Evolutionary conservation across 805 yeast species (phyloP).

Genomic region (Candida yuanshanica): DNA sequence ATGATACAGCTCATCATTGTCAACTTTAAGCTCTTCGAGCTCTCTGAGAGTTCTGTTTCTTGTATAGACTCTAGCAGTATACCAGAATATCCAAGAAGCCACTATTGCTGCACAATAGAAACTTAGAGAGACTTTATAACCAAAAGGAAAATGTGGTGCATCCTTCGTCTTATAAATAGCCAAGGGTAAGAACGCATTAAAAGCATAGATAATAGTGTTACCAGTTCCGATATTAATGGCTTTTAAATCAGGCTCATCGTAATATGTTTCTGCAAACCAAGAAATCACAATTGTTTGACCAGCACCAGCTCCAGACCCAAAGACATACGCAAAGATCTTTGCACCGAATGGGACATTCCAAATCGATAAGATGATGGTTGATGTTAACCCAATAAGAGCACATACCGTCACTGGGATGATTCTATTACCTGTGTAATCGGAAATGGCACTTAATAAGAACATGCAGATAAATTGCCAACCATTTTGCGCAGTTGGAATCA

Average conservation of each 20-base stretch:
- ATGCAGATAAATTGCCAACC: conserved; percentile 2
- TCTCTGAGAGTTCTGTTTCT: not conserved
- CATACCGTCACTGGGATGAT: not conserved
- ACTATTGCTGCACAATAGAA: conserved; percentile 1
- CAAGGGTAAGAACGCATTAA: conserved; percentile 5
- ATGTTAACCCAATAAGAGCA: not conserved
- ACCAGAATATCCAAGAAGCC: conserved; percentile 5
- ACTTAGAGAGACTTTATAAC: conserved; percentile 3
- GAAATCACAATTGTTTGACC: conserved; percentile 4
- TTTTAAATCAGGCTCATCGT: conserved; percentile 5
- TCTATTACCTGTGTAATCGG: conserved; percentile 1
- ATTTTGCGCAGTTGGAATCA: conserved; percentile 6
- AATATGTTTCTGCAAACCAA: conserved; percentile 6
- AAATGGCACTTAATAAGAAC: conserved; percentile 1
- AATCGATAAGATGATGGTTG: conserved; percentile 1
- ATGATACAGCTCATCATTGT: too few species aligned
- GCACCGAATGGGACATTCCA: conserved; percentile 4
- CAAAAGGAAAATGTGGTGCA: conserved; percentile 3
- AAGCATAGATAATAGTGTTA: conserved; percentile 3
- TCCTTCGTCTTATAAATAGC: conserved; percentile 4
- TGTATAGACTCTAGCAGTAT: not conserved
- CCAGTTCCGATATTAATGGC: conserved; percentile 4
- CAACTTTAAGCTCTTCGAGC: not conserved
- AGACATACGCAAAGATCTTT: conserved; percentile 3
- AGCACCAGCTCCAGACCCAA: conserved; percentile 1